A percentile compares a stretch with the other conserved stretches of the same genome.
These are phyloP conservation scores for Xanthoceras sorbifolium DNA, from an alignment of 345 rosid genomes.

Conservation along the genomic window DNA sequence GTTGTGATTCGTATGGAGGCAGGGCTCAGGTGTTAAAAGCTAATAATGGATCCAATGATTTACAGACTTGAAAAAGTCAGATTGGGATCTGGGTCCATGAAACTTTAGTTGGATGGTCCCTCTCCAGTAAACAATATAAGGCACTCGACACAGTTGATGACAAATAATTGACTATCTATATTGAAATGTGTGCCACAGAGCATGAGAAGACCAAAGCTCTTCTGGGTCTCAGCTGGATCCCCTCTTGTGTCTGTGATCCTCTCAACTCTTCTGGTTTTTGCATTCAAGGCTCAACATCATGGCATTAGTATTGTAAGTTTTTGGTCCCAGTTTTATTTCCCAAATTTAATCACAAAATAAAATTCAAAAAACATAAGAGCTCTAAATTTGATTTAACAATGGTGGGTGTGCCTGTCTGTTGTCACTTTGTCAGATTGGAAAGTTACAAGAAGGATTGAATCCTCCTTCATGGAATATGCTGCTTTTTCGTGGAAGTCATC, in stretches of 20 bases:
- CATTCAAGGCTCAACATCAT: slow-evolving; percentile 71
- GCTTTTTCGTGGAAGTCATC: slow-evolving; percentile 67
- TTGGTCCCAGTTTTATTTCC: background rate
- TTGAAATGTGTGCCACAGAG: slow-evolving; percentile 51
- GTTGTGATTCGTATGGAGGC: too few relatives aligned
- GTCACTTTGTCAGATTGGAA: slow-evolving; percentile 60
- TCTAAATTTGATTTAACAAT: background rate
- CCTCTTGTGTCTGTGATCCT: slow-evolving; percentile 77
- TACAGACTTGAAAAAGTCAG: background rate
- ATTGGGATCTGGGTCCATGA: too few relatives aligned
- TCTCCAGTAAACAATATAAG: too few relatives aligned
- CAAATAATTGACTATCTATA: too few relatives aligned
- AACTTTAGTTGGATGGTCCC: too few relatives aligned
- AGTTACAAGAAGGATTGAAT: slow-evolving; percentile 80
- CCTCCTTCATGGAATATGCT: slow-evolving; percentile 96
- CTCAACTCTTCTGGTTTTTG: slow-evolving; percentile 76
- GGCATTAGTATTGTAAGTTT: slow-evolving; percentile 68
- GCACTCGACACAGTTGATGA: too few relatives aligned
- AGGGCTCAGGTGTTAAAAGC: too few relatives aligned
- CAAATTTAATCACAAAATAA: too few relatives aligned
- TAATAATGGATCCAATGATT: too few relatives aligned
- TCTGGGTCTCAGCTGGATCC: slow-evolving; percentile 88
- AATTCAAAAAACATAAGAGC: background rate
- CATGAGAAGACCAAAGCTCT: slow-evolving; percentile 70
- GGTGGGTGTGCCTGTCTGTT: too few relatives aligned